Conservation (phyloP, 495 filamentous ascomycete genomes). For the Echria macrotheca region DNA sequence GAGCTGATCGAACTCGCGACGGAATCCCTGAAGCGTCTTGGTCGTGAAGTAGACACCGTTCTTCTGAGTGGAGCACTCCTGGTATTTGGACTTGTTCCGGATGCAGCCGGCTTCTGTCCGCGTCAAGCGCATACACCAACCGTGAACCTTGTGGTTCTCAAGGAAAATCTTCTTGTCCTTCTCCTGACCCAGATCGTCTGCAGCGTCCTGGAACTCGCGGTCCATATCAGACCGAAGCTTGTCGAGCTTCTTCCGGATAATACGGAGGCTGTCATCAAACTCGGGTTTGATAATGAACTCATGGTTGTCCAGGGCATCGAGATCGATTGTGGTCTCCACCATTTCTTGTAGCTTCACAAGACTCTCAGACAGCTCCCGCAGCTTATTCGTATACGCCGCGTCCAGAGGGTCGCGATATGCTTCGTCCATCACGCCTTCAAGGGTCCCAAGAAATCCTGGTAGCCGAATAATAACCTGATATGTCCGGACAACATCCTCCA, state of each 20-base stretch:
- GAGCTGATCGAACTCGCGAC: slow-evolving; percentile 89
- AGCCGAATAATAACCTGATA: slow-evolving; percentile 93
- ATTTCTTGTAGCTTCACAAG: slow-evolving; percentile 88
- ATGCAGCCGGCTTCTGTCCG: slow-evolving; percentile 89
- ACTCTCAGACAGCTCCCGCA: slow-evolving; percentile 68
- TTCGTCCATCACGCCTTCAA: slow-evolving; percentile 95
- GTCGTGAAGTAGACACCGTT: slow-evolving; percentile 99
- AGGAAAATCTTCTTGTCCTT: slow-evolving; percentile 97
- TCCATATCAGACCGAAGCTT: slow-evolving; percentile 80
- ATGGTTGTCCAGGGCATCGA: slow-evolving; percentile 92
- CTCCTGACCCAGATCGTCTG: slow-evolving; percentile 83
- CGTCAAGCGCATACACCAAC: slow-evolving; percentile 94
- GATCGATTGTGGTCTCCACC: slow-evolving; percentile 97
- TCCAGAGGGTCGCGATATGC: slow-evolving; percentile 84
- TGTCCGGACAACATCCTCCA: slow-evolving; percentile 92
- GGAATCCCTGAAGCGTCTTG: slow-evolving; percentile 68
- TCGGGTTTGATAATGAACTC: slow-evolving; percentile 99
- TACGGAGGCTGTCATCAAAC: slow-evolving; percentile 83
- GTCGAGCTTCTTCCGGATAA: slow-evolving; percentile 87
- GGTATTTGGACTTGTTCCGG: slow-evolving; percentile 81
- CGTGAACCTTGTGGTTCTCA: slow-evolving; percentile 91
- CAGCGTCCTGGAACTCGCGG: slow-evolving; percentile 69
- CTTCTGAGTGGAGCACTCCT: slow-evolving; percentile 97
- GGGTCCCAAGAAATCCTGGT: slow-evolving; percentile 79
- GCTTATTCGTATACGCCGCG: slow-evolving; percentile 78